Evolutionary conservation across 2,329 filamentous ascomycete species (phyloP), one percentile per base, ranked within the genome.

Genomic region (Claviceps cyperi): DNA sequence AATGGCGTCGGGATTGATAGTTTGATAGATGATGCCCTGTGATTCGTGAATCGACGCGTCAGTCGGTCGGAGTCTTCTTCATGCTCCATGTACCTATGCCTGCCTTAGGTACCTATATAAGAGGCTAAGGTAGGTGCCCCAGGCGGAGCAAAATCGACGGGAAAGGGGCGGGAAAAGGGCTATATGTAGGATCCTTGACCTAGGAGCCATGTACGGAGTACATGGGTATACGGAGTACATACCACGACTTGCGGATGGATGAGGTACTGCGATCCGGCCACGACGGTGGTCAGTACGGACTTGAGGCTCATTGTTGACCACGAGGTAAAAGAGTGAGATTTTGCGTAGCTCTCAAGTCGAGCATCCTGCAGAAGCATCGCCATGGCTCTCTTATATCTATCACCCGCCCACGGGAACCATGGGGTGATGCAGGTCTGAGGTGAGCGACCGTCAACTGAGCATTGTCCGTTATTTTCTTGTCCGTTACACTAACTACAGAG

Each of bases 21-120:
- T 67, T 52, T 68, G 65, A 51, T 68, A 58, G n/a, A 70, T 68
- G 19, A 62, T 61, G 48, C 67, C 68, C 67, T 70, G 22, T 6
- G 21, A 13, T 14, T 32, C 3, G 15, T 21, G 52, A 37, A 32
- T 28, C 15, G 46, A 17, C 8, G n/a, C 19, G 48, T 52, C 22
- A 44, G 22, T 44, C 28, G 38, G 7, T 39, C 17, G 4, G 38
- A 38, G 36, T 38, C 36, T 38, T n/a, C 17, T 39, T 15, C 38
- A 40, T 40, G 17, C 3, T 40, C 6, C n/a, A 40, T 22, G 22
- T 24, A 7, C 22, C 22, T 24, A 6, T 24, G 22, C 1, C 22
- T 24, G 7, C 24, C n/a, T n/a, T n/a, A n/a, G n/a, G n/a, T n/a
- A n/a, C n/a, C n/a, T n/a, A n/a, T n/a, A n/a, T n/a, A n/a, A n/a